Evolutionary conservation across 2,329 filamentous ascomycete genomes (phyloP).

Genomic region (Fusarium stilboides): DNA sequence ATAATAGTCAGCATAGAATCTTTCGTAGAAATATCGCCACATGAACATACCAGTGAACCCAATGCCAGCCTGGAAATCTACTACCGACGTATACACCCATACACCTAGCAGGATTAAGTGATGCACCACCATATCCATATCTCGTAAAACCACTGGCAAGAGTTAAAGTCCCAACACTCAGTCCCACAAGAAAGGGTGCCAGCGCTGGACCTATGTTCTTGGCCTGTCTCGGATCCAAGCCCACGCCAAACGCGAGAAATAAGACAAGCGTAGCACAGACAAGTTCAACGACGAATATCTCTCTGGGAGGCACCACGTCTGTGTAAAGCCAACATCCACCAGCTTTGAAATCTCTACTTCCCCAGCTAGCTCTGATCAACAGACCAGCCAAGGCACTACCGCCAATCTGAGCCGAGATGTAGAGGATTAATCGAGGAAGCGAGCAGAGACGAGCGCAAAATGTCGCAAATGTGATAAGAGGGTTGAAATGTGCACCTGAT

Average conservation of each 20-base stretch:
- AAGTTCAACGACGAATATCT: slow-evolving; percentile 65
- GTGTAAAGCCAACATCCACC: slow-evolving; percentile 52
- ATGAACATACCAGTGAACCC: slow-evolving; percentile 47
- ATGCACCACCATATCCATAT: slow-evolving; percentile 47
- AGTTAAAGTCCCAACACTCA: slow-evolving; percentile 55
- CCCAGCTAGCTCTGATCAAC: slow-evolving; percentile 49
- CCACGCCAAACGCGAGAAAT: slow-evolving; percentile 68
- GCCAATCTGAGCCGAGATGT: slow-evolving; percentile 63
- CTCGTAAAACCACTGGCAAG: slow-evolving; percentile 54
- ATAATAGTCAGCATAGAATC: neutral
- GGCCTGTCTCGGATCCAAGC: slow-evolving; percentile 66
- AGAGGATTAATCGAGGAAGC: slow-evolving; percentile 65
- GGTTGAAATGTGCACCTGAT: slow-evolving; percentile 69
- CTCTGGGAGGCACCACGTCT: slow-evolving; percentile 40
- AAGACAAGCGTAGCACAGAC: slow-evolving; percentile 63
- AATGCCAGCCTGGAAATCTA: slow-evolving; percentile 44
- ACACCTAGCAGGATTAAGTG: slow-evolving; percentile 44
- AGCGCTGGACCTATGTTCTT: slow-evolving; percentile 65
- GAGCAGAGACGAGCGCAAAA: slow-evolving; percentile 66
- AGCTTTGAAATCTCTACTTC: slow-evolving; percentile 47
- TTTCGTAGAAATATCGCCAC: fast-evolving
- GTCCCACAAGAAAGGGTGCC: slow-evolving; percentile 65
- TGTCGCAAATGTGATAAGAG: slow-evolving; percentile 67
- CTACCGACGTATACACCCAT: slow-evolving; percentile 44
- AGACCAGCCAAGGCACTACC: slow-evolving; percentile 57